A percentile compares a stretch with the other conserved stretches of the same genome.
phyloP scores from a whole-genome alignment of 1,284 basidiomycete species.

The Tylopilus sp. region DNA sequence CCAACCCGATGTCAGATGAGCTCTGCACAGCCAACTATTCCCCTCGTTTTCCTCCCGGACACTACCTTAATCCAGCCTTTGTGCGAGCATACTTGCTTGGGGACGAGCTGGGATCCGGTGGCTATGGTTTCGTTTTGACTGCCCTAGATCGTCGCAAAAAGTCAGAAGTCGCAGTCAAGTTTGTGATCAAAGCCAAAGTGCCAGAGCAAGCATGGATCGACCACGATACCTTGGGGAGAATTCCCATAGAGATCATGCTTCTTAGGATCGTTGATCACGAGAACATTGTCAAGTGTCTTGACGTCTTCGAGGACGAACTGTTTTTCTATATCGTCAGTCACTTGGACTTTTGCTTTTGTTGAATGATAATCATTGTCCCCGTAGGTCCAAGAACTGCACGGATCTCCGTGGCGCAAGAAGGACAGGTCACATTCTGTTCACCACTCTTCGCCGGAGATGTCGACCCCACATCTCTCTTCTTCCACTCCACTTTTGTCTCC shows the following conservation, averaged over 20 bases:
- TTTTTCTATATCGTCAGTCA: slow-evolving; percentile 82
- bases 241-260: slow-evolving; percentile 82
- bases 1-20: slow-evolving; percentile 3
- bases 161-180: slow-evolving; percentile 86
- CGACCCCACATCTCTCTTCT: slow-evolving; percentile 36
- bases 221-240: slow-evolving; percentile 53
- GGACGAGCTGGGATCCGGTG: slow-evolving; percentile 84
- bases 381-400: slow-evolving; percentile 89
- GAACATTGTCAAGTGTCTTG: slow-evolving; percentile 79
- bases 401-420: slow-evolving; percentile 72
- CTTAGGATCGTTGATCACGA: slow-evolving; percentile 73
- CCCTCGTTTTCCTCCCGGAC: slow-evolving; percentile 55
- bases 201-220: slow-evolving; percentile 78
- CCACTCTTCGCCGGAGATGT: slow-evolving; percentile 22
- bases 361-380: slow-evolving; percentile 1
- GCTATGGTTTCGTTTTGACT: slow-evolving; percentile 90
- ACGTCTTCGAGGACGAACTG: slow-evolving; percentile 76
- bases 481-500: slow-evolving; percentile 58
- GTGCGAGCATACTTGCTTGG: slow-evolving; percentile 62
- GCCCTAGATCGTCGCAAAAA: slow-evolving; percentile 54
- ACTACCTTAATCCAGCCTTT: slow-evolving; percentile 67
- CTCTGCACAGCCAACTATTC: slow-evolving; percentile 45
- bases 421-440: slow-evolving; percentile 21
- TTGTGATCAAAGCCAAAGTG: slow-evolving; percentile 84
- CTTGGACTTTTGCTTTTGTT: slow-evolving; percentile 1